A percentile compares a stretch with the other conserved stretches of the same genome.
Evolutionary conservation across 345 rosid species (phyloP).

Genomic region (Firmiana major): DNA sequence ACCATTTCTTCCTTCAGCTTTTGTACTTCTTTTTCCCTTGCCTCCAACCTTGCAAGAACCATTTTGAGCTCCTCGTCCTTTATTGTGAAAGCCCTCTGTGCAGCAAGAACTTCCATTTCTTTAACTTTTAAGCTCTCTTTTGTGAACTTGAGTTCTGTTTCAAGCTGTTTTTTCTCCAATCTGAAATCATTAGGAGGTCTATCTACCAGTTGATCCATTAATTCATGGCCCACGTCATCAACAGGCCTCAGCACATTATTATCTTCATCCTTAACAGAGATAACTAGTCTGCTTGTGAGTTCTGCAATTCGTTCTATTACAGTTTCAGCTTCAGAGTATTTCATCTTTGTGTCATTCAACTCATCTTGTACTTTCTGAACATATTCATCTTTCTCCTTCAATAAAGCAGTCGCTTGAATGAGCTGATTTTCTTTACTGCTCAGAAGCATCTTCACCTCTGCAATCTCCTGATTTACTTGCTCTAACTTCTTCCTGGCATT

Average conservation of each 20-base stretch:
- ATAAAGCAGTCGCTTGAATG: slow-evolving; percentile 43
- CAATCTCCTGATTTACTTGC: slow-evolving; percentile 56
- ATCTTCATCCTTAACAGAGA: slow-evolving; percentile 38
- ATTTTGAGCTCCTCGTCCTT: slow-evolving; percentile 64
- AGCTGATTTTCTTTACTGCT: slow-evolving; percentile 58
- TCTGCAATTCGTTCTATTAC: slow-evolving; percentile 59
- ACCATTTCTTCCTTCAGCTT: slow-evolving; percentile 56
- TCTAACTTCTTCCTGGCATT: slow-evolving; percentile 51
- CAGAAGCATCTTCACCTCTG: slow-evolving; percentile 54
- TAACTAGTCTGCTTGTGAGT: slow-evolving; percentile 51
- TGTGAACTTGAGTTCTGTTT: slow-evolving; percentile 54
- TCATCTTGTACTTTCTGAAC: slow-evolving; percentile 50
- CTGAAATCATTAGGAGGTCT: slow-evolving; percentile 35
- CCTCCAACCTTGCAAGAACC: slow-evolving; percentile 42
- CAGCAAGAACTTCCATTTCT: slow-evolving; percentile 65
- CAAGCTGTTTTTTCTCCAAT: slow-evolving; percentile 53
- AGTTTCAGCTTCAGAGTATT: slow-evolving; percentile 63
- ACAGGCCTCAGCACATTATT: slow-evolving; percentile 17
- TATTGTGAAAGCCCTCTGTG: slow-evolving; percentile 49
- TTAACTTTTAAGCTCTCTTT: slow-evolving; percentile 54
- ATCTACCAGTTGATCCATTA: slow-evolving; percentile 30
- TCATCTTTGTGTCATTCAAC: slow-evolving; percentile 45
- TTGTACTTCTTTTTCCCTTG: slow-evolving; percentile 49
- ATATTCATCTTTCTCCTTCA: slow-evolving; percentile 70
- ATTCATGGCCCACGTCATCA: slow-evolving; percentile 19